Conservation (phyloP, 1,139 yeast species). For the Protomyces inouyei region DNA sequence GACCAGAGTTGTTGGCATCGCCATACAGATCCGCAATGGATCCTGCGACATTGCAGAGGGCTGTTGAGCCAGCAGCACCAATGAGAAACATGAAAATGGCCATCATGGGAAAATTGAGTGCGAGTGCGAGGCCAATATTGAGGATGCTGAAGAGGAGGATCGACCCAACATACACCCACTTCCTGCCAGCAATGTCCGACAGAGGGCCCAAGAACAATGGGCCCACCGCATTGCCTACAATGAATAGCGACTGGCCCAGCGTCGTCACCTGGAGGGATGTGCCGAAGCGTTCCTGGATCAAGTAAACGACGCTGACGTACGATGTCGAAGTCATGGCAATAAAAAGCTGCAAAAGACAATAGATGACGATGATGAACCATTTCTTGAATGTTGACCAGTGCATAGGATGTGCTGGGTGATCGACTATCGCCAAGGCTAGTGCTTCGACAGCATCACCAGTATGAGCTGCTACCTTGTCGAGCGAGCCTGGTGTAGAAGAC, state of each 20-base stretch:
- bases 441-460: background rate
- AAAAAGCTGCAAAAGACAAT: conserved; percentile 20
- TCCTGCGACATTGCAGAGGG: conserved; percentile 64
- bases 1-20: conserved; percentile 47
- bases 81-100: conserved; percentile 57
- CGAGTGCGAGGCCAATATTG: conserved; percentile 55
- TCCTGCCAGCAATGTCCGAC: conserved; percentile 68
- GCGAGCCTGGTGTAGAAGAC: background rate
- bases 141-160: conserved; percentile 51
- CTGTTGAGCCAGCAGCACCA: conserved; percentile 63
- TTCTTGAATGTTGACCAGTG: conserved; percentile 26
- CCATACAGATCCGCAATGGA: conserved; percentile 56
- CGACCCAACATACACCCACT: conserved; percentile 38
- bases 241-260: conserved; percentile 66
- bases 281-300: conserved; percentile 42
- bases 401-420: conserved; percentile 28
- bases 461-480: background rate
- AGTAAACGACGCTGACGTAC: conserved; percentile 7
- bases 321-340: conserved; percentile 24
- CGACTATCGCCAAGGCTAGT: background rate
- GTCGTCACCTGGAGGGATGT: conserved; percentile 56
- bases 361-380: conserved; percentile 20
- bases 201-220: conserved; percentile 79
- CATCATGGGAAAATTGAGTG: conserved; percentile 52
- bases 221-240: conserved; percentile 76